phyloP scores from a whole-genome alignment of 2,329 filamentous ascomycete species.

The Magnaporthiopsis incrustans region DNA sequence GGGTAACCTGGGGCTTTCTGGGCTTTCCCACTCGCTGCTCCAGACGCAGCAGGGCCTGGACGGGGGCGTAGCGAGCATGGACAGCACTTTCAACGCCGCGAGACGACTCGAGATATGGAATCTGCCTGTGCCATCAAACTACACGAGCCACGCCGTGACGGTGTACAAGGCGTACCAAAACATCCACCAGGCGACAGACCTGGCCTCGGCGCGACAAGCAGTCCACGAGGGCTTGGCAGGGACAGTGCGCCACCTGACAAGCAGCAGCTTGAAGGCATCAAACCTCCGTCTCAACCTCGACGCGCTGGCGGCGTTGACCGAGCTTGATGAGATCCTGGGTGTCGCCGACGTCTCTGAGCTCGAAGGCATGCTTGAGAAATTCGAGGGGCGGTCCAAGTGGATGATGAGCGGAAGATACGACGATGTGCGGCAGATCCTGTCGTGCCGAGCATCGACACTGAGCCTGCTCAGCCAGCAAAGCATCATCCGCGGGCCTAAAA shows the following conservation, averaged over 20 bases:
- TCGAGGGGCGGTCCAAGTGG: constrained; percentile 63
- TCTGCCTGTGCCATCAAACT: constrained; percentile 61
- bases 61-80: constrained; percentile 49
- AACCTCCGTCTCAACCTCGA: constrained; percentile 48
- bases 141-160: constrained; percentile 55
- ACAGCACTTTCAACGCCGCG: constrained; percentile 71
- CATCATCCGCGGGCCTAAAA: constrained; percentile 52
- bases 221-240: constrained; percentile 56
- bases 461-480: constrained; percentile 67
- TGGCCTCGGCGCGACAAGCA: constrained; percentile 42
- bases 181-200: constrained; percentile 58
- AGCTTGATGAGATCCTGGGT: constrained; percentile 70
- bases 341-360: constrained; percentile 53
- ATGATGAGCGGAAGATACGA: constrained; percentile 75
- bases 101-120: constrained; percentile 88
- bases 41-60: constrained; percentile 56
- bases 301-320: constrained; percentile 65
- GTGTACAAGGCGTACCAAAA: constrained; percentile 77
- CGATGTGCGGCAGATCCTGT: constrained; percentile 73
- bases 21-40: constrained; percentile 73
- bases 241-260: constrained; percentile 50
- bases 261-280: constrained; percentile 39
- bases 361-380: constrained; percentile 50
- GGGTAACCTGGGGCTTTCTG: constrained; percentile 73
- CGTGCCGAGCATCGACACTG: constrained; percentile 74